A percentile compares a stretch with the other conserved stretches of the same genome.
These are phyloP conservation scores for Schizophyllum amplum DNA, from an alignment of 1,284 basidiomycete genomes.

Conservation along the genomic window DNA sequence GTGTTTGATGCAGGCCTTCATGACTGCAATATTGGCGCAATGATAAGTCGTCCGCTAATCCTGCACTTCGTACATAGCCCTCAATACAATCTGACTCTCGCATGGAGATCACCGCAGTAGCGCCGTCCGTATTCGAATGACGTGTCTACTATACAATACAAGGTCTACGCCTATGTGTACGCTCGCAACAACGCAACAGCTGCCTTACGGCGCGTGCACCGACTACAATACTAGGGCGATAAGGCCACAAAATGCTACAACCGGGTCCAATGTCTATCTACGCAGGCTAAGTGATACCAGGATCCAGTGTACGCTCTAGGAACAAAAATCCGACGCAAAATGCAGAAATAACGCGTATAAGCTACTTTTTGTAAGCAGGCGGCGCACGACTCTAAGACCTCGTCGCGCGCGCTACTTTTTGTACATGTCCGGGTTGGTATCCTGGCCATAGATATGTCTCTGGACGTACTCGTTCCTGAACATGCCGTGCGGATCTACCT, in stretches of 20 bases:
- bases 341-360: too few species aligned
- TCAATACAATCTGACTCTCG: neutral
- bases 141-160: neutral
- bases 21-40: too few species aligned
- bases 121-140: neutral
- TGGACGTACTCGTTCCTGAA: conserved; percentile 78
- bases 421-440: neutral
- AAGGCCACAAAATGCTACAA: neutral
- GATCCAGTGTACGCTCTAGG: neutral
- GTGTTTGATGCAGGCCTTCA: too few species aligned
- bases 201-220: too few species aligned
- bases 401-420: neutral
- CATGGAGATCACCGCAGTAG: neutral
- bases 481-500: conserved; percentile 75
- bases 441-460: conserved; percentile 34
- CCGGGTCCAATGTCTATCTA: neutral
- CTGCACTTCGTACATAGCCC: too few species aligned
- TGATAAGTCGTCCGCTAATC: too few species aligned
- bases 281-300: neutral
- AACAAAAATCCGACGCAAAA: neutral
- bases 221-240: neutral
- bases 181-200: too few species aligned
- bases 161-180: neutral
- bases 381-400: too few species aligned
- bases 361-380: neutral